These are phyloP conservation scores for Blastomyces percursus DNA, from an alignment of 2,329 filamentous ascomycete species.

Conservation along the genomic window DNA sequence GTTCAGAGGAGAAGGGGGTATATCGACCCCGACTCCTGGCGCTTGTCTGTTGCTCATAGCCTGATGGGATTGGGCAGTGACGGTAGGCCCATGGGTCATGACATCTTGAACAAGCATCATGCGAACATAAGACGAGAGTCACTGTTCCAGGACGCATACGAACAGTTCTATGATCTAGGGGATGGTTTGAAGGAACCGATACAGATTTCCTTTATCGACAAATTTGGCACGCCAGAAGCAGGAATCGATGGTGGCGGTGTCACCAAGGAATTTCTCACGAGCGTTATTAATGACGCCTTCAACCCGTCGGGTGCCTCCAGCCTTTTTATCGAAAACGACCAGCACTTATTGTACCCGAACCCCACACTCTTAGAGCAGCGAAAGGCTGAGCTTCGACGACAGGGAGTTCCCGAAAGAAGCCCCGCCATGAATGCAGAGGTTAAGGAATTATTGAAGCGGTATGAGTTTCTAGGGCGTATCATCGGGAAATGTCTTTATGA, in stretches of 20 bases:
- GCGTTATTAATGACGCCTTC: slow-evolving; percentile 77
- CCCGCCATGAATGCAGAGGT: slow-evolving; percentile 48
- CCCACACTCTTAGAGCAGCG: slow-evolving; percentile 63
- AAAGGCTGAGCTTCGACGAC: slow-evolving; percentile 46
- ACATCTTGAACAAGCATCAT: slow-evolving; percentile 50
- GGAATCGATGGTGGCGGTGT: slow-evolving; percentile 96
- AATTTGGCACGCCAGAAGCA: slow-evolving; percentile 75
- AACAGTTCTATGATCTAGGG: slow-evolving; percentile 69
- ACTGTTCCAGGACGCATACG: slow-evolving; percentile 76
- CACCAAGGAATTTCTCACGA: slow-evolving; percentile 92
- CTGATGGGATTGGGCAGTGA: slow-evolving; percentile 30
- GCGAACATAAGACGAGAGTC: slow-evolving; percentile 68
- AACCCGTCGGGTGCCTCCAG: slow-evolving; percentile 45
- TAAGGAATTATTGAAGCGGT: slow-evolving; percentile 55
- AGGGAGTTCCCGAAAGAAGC: slow-evolving; percentile 43
- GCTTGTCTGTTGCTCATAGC: slow-evolving; percentile 46
- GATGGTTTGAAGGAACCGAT: slow-evolving; percentile 88
- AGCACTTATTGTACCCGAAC: slow-evolving; percentile 82
- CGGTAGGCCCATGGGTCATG: slow-evolving; percentile 30
- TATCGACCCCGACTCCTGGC: slow-evolving; percentile 65
- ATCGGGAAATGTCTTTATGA: slow-evolving; percentile 97
- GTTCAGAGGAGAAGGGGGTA: slow-evolving; percentile 55
- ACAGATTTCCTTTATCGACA: slow-evolving; percentile 90
- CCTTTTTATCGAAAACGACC: slow-evolving; percentile 73
- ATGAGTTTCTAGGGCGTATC: slow-evolving; percentile 84